phyloP scores from a whole-genome alignment of 345 rosid genomes.

The Pugionium cornutum region DNA sequence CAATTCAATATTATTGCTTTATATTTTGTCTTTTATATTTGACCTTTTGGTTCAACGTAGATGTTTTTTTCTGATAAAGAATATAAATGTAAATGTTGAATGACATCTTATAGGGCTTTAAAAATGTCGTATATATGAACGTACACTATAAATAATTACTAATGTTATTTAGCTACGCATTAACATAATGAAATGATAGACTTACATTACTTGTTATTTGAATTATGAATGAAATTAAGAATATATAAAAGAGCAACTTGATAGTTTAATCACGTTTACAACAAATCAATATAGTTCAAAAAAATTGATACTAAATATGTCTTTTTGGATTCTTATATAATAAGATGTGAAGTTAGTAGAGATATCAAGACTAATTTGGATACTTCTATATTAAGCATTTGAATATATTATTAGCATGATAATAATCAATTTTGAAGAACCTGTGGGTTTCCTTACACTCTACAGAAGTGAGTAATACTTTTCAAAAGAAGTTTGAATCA shows the following conservation, averaged over 20 bases:
- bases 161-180: background rate
- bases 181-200: constrained; percentile 11
- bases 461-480: no score
- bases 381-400: no score
- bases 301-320: no score
- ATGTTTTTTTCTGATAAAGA: background rate
- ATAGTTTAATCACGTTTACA: background rate
- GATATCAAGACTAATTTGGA: no score
- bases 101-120: background rate
- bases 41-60: constrained; percentile 6
- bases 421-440: no score
- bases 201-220: background rate
- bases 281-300: no score
- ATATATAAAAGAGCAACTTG: background rate
- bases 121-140: constrained; percentile 3
- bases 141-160: background rate
- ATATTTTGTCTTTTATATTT: constrained; percentile 22
- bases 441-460: no score
- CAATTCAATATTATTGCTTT: constrained; percentile 16
- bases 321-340: no score
- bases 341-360: no score
- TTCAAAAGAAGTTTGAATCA: no score
- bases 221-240: background rate
- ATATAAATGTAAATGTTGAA: constrained; percentile 9
- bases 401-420: no score